A percentile compares a stretch with the other conserved stretches of the same genome.
phyloP scores from a whole-genome alignment of 805 yeast genomes.

The Clavispora vitiphila region DNA sequence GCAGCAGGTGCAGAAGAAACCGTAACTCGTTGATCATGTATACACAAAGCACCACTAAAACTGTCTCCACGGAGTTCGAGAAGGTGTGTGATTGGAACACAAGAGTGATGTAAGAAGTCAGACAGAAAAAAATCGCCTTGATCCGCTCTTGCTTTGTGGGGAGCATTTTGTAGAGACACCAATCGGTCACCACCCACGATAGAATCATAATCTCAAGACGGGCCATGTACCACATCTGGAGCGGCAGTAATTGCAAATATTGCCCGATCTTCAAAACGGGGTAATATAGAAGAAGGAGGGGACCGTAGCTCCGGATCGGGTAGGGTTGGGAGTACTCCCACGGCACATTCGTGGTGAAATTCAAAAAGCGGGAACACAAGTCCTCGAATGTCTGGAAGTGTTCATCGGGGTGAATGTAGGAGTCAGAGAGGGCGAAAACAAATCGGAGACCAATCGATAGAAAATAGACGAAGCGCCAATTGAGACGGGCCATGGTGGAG shows the following conservation, averaged over 20 bases:
- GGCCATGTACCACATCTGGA: conserved; percentile 47
- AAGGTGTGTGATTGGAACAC: conserved; percentile 82
- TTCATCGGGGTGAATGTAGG: conserved; percentile 97
- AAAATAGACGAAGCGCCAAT: conserved; percentile 47
- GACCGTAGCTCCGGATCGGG: conserved; percentile 70
- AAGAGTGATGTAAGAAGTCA: conserved; percentile 65
- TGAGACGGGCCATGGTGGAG: neutral
- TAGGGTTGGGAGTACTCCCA: conserved; percentile 71
- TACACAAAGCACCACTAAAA: conserved; percentile 45
- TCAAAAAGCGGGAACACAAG: conserved; percentile 45
- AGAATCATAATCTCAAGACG: conserved; percentile 45
- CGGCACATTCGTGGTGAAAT: conserved; percentile 46
- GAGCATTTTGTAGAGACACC: conserved; percentile 42
- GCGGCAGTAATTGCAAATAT: conserved; percentile 40
- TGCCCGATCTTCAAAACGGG: conserved; percentile 46
- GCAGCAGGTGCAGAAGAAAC: conserved; percentile 7
- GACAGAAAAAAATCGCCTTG: conserved; percentile 44
- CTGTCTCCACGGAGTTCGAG: conserved; percentile 80
- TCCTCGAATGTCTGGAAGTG: conserved; percentile 90
- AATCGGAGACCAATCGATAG: conserved; percentile 45
- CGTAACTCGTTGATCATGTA: conserved; percentile 45
- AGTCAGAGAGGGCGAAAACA: conserved; percentile 57
- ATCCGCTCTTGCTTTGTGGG: conserved; percentile 47
- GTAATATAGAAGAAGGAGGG: conserved; percentile 63
- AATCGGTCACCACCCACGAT: conserved; percentile 35